Evolutionary conservation across 176 grass and related monocot species (phyloP).

Genomic region (Pontederia paniculata): DNA sequence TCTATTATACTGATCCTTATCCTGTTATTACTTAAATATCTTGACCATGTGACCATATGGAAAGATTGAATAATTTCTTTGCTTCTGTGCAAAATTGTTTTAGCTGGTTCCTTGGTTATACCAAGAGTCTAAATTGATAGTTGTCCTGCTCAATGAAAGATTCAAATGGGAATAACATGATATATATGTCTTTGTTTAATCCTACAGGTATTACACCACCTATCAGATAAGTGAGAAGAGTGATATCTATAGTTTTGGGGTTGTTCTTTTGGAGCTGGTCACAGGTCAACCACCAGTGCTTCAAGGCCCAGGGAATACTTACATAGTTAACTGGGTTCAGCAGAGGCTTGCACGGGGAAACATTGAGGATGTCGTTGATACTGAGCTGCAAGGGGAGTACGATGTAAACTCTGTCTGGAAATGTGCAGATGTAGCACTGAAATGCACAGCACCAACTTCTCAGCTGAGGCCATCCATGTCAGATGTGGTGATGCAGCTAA

Average conservation of each 20-base stretch:
- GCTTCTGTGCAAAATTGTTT: too few species aligned
- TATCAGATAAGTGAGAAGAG: constrained; percentile 19
- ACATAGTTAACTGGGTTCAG: constrained; percentile 18
- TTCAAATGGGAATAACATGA: too few species aligned
- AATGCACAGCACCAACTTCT: constrained; percentile 12
- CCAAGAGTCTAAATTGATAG: too few species aligned
- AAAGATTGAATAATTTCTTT: not conserved
- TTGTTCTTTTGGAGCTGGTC: constrained; percentile 33
- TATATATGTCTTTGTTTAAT: not conserved
- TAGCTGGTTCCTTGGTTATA: too few species aligned
- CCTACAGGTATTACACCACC: constrained; percentile 5
- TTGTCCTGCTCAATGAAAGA: not conserved
- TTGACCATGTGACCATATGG: not conserved
- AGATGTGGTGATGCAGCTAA: constrained; percentile 12
- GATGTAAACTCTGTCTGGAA: constrained; percentile 37
- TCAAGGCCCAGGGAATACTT: not conserved
- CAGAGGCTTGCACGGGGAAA: constrained; percentile 26
- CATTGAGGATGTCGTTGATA: constrained; percentile 26
- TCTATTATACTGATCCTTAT: not conserved
- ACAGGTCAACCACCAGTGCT: constrained; percentile 20
- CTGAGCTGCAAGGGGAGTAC: constrained; percentile 7
- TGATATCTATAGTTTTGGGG: constrained; percentile 26
- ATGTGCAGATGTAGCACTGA: constrained; percentile 26
- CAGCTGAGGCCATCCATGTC: constrained; percentile 23
- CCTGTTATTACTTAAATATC: not conserved